phyloP scores from a whole-genome alignment of 2,329 filamentous ascomycete genomes.

The Pseudocercospora ulei region DNA sequence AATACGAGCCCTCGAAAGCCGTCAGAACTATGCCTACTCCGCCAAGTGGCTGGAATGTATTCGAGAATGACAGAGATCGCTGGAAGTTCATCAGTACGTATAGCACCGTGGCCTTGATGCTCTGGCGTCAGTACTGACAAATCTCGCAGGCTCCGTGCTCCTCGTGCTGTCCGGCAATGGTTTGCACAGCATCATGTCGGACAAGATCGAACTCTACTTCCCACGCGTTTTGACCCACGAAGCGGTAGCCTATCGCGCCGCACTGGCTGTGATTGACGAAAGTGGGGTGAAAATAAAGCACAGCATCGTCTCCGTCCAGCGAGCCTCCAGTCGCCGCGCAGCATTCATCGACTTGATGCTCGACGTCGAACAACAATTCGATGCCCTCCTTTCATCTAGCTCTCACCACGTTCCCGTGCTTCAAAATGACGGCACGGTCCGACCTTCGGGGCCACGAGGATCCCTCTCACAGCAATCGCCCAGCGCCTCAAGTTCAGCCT shows the following conservation, averaged over 20 bases:
- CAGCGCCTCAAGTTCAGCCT: background rate
- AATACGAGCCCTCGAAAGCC: background rate
- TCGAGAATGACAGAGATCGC: conserved; percentile 14
- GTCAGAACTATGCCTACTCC: background rate
- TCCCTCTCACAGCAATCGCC: background rate
- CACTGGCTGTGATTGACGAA: conserved; percentile 14
- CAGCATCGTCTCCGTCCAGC: conserved; percentile 8
- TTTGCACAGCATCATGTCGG: conserved; percentile 6
- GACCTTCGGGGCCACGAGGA: background rate
- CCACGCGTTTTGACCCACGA: conserved; percentile 4
- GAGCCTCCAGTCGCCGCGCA: conserved; percentile 1
- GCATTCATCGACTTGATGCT: conserved; percentile 14
- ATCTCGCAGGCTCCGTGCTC: conserved; percentile 8
- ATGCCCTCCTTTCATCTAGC: conserved; percentile 4
- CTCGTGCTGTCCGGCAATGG: conserved; percentile 21
- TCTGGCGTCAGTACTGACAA: conserved; percentile 3
- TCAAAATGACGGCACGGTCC: background rate
- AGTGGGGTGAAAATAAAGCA: conserved; percentile 1
- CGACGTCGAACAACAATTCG: conserved; percentile 13
- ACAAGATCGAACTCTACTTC: conserved; percentile 14
- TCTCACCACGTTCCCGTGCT: conserved; percentile 3
- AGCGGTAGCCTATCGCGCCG: conserved; percentile 11
- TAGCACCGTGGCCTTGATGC: background rate
- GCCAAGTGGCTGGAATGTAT: conserved; percentile 14
- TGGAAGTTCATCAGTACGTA: conserved; percentile 19